These are phyloP conservation scores for Clausena lansium DNA, from an alignment of 345 rosid species.

Conservation along the genomic window DNA sequence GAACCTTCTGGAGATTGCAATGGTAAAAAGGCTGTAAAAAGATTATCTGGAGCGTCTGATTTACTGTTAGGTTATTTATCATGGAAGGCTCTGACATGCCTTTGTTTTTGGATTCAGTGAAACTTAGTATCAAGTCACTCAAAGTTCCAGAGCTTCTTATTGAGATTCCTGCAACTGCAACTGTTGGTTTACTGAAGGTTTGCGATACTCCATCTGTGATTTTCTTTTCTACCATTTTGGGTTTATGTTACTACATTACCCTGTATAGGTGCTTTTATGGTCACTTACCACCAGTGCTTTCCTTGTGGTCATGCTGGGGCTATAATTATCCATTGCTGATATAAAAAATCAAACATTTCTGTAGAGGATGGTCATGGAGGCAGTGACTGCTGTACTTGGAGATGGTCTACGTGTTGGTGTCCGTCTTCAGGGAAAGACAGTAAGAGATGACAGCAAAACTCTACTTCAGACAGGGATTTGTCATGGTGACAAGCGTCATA, in stretches of 20 bases:
- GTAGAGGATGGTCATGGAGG: conserved; percentile 31
- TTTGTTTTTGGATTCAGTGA: conserved; percentile 22
- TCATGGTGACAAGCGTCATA: conserved; percentile 14
- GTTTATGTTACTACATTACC: background rate
- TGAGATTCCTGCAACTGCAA: conserved; percentile 36
- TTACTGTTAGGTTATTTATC: background rate
- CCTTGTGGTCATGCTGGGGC: background rate
- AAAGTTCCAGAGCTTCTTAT: conserved; percentile 34
- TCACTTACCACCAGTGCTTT: background rate
- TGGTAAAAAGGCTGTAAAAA: conserved; percentile 20
- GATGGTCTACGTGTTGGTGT: conserved; percentile 34
- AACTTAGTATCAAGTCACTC: conserved; percentile 33
- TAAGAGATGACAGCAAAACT: conserved; percentile 38
- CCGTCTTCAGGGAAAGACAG: conserved; percentile 29
- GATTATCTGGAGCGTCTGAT: background rate
- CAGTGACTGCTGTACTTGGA: conserved; percentile 26
- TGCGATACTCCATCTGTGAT: background rate
- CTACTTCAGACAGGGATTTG: conserved; percentile 32
- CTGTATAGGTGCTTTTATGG: background rate
- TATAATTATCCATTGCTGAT: background rate
- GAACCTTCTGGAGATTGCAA: conserved; percentile 21
- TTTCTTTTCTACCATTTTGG: background rate
- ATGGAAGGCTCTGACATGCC: conserved; percentile 5
- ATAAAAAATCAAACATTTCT: background rate
- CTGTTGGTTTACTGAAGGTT: conserved; percentile 40